phyloP scores from a whole-genome alignment of 495 filamentous ascomycete genomes.

The Peziza echinospora region DNA sequence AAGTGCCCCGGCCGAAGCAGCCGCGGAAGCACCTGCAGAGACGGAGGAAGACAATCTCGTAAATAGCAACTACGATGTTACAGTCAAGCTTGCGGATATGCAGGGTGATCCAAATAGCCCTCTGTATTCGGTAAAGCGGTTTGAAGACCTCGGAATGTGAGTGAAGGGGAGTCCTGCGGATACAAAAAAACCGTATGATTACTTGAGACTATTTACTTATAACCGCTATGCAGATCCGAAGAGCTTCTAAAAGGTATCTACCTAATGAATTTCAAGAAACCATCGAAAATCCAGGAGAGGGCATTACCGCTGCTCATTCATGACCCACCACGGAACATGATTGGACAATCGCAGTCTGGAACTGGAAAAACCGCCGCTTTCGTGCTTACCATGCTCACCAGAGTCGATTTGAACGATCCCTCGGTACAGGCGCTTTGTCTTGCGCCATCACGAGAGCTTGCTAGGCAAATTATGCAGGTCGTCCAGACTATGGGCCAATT shows the following conservation, averaged over 20 bases:
- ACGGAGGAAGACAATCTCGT: constrained; percentile 3
- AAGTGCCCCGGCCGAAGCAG: neutral
- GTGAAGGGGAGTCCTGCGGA: too few species aligned
- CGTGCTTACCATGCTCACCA: constrained; percentile 68
- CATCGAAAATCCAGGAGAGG: constrained; percentile 89
- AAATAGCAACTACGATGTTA: constrained; percentile 26
- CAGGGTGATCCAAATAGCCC: constrained; percentile 74
- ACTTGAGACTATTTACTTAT: too few species aligned
- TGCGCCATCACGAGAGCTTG: constrained; percentile 83
- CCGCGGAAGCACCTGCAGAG: constrained; percentile 4
- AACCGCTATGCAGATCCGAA: constrained; percentile 21
- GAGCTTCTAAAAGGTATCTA: constrained; percentile 29
- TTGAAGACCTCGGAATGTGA: constrained; percentile 71
- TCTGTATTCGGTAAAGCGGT: constrained; percentile 60
- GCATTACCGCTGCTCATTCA: constrained; percentile 69
- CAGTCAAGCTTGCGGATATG: constrained; percentile 76
- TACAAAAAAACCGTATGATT: too few species aligned
- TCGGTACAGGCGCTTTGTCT: constrained; percentile 73
- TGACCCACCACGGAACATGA: constrained; percentile 72
- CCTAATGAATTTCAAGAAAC: constrained; percentile 70
- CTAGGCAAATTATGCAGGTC: constrained; percentile 79
- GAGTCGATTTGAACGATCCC: constrained; percentile 46
- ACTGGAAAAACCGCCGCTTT: constrained; percentile 98
- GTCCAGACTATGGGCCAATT: constrained; percentile 63
- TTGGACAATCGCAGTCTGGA: constrained; percentile 94